These are phyloP conservation scores for Boletus fagicola DNA, from an alignment of 768 basidiomycete genomes.

Conservation along the genomic window DNA sequence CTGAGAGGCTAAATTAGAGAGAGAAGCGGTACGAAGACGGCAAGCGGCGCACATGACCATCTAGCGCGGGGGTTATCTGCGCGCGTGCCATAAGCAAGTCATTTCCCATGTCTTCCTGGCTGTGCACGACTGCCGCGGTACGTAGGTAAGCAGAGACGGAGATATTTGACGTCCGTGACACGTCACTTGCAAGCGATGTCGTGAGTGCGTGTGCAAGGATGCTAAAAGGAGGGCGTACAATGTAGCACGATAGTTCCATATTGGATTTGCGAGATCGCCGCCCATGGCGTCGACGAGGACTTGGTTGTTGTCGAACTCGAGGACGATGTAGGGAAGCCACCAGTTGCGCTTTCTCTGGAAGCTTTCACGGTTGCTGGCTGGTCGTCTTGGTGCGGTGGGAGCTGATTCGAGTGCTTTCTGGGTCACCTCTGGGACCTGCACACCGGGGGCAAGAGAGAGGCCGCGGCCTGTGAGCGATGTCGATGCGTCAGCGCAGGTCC, in stretches of 20 bases:
- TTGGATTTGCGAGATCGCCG: conserved; percentile 84
- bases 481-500: background rate
- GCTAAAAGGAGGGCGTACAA: conserved; percentile 60
- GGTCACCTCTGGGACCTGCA: conserved; percentile 79
- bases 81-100: conserved; percentile 93
- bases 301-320: conserved; percentile 98
- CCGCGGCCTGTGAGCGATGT: conserved; percentile 57
- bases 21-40: background rate
- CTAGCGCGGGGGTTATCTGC: conserved; percentile 81
- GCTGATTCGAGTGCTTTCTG: conserved; percentile 72
- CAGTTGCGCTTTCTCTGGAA: conserved; percentile 88
- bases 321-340: conserved; percentile 96
- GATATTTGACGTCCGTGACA: conserved; percentile 90
- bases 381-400: conserved; percentile 51
- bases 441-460: conserved; percentile 74
- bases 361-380: conserved; percentile 81
- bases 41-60: conserved; percentile 58
- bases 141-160: conserved; percentile 90
- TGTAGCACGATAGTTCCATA: conserved; percentile 95
- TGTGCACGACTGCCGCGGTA: conserved; percentile 66
- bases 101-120: conserved; percentile 95
- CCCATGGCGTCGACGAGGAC: conserved; percentile 94
- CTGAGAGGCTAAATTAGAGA: conserved; percentile 35
- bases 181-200: conserved; percentile 67
- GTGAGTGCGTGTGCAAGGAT: conserved; percentile 8